Evolutionary conservation across 2,329 filamentous ascomycete species (phyloP).

Genomic region (Beauveria rudraprayagi): DNA sequence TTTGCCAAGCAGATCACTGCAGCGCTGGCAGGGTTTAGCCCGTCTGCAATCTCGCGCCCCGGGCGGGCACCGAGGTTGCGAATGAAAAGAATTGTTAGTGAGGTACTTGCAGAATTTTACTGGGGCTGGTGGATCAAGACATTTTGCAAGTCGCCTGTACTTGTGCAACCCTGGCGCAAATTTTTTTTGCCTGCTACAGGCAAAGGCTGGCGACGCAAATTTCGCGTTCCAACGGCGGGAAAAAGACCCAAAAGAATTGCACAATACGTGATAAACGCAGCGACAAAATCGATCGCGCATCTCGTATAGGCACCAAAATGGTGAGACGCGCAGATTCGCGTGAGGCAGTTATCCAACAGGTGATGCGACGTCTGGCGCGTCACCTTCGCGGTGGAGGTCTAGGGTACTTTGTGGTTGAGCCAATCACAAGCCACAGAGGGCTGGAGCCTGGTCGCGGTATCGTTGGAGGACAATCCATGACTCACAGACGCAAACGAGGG

Average conservation of each 20-base stretch:
- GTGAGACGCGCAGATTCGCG: conserved; percentile 7
- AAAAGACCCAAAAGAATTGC: neutral
- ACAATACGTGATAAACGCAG: neutral
- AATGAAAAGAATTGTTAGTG: conserved; percentile 29
- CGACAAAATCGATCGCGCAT: neutral
- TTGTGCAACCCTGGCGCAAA: conserved; percentile 23
- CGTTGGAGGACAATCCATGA: conserved; percentile 11
- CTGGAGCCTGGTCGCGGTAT: conserved; percentile 8
- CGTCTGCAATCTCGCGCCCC: neutral
- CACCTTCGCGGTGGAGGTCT: conserved; percentile 5
- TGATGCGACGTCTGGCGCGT: conserved; percentile 7
- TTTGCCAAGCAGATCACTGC: too few species aligned
- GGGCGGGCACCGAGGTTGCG: neutral
- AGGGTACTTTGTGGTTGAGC: conserved; percentile 2
- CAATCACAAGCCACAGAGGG: neutral
- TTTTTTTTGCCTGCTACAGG: conserved; percentile 22
- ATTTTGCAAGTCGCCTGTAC: conserved; percentile 14
- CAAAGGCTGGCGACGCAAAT: too few species aligned
- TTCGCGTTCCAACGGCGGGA: neutral
- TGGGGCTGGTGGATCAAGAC: neutral
- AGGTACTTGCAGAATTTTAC: conserved; percentile 20
- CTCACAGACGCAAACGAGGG: conserved; percentile 12
- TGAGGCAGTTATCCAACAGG: neutral
- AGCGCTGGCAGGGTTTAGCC: neutral
- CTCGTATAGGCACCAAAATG: neutral